Conservation (phyloP, 208 protist genomes). For the Acanthamoeba lenticulata region DNA sequence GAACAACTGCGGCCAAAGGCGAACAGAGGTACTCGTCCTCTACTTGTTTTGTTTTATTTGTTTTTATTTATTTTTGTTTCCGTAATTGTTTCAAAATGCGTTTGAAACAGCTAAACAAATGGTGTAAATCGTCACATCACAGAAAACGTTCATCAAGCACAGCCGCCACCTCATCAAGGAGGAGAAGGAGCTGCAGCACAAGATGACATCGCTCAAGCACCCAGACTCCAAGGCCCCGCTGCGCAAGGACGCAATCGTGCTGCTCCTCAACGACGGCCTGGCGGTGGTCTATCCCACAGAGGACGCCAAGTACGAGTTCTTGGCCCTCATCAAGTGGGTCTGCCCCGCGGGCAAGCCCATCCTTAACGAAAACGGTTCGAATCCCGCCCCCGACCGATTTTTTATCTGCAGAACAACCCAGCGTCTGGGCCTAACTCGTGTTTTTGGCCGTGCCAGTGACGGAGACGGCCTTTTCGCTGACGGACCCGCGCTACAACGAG, state of each 20-base stretch:
- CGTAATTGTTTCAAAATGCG: background rate
- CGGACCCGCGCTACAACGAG: constrained; percentile 38
- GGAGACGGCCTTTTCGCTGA: constrained; percentile 18
- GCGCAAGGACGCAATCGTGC: constrained; percentile 3
- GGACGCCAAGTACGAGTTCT: background rate
- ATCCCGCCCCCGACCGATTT: no score
- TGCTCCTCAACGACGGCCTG: constrained; percentile 31
- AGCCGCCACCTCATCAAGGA: constrained; percentile 26
- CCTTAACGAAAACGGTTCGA: constrained; percentile 49
- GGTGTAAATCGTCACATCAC: no score
- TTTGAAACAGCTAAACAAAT: no score
- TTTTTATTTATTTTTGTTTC: background rate
- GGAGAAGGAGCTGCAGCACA: constrained; percentile 12
- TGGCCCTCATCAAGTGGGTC: constrained; percentile 19
- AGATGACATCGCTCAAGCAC: constrained; percentile 42
- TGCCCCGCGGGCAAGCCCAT: background rate
- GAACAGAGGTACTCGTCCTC: background rate
- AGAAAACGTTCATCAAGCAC: constrained; percentile 55
- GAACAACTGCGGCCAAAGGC: background rate
- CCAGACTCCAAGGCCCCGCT: constrained; percentile 31
- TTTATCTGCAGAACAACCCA: no score
- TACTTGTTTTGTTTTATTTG: background rate
- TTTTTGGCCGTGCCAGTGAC: no score
- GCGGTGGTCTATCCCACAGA: constrained; percentile 9
- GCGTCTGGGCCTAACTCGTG: no score